These are phyloP conservation scores for Globisporangium recalcitrans DNA, from an alignment of 352 stramenopile species.

Conservation along the genomic window DNA sequence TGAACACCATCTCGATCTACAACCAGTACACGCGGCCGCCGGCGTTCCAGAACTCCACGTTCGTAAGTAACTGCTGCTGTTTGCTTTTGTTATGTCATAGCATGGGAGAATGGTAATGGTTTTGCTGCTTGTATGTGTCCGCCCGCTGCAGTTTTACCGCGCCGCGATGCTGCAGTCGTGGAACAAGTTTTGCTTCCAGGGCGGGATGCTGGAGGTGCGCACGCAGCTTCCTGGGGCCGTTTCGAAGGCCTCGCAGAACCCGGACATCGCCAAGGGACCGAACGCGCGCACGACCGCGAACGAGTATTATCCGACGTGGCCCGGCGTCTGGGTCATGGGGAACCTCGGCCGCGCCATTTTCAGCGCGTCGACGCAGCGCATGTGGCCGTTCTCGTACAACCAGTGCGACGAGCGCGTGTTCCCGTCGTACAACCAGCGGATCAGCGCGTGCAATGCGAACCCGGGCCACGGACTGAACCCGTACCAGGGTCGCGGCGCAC, in stretches of 20 bases:
- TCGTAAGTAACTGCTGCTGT: slow-evolving; percentile 30
- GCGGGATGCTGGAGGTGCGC: slow-evolving; percentile 90
- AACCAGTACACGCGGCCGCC: slow-evolving; percentile 62
- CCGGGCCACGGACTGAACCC: slow-evolving; percentile 91
- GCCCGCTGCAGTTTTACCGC: slow-evolving; percentile 13
- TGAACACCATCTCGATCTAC: slow-evolving; percentile 60
- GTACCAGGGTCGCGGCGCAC: slow-evolving; percentile 84
- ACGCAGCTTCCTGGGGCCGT: slow-evolving; percentile 87
- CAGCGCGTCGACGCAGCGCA: slow-evolving; percentile 88
- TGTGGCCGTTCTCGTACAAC: slow-evolving; percentile 96
- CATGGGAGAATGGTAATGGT: too few relatives aligned
- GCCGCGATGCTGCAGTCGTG: slow-evolving; percentile 89
- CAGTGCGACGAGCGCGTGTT: slow-evolving; percentile 88
- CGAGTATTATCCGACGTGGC: slow-evolving; percentile 83
- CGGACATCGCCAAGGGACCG: slow-evolving; percentile 68
- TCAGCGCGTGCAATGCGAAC: slow-evolving; percentile 86
- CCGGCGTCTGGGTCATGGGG: slow-evolving; percentile 93
- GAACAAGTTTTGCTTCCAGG: slow-evolving; percentile 96
- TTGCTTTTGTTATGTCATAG: not conserved
- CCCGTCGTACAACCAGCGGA: slow-evolving; percentile 55
- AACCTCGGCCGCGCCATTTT: slow-evolving; percentile 95
- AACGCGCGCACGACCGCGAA: slow-evolving; percentile 32
- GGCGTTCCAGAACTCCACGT: slow-evolving; percentile 41
- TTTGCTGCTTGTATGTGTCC: not conserved
- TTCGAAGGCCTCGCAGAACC: slow-evolving; percentile 54